Evolutionary conservation across 2,329 filamentous ascomycete genomes (phyloP), one percentile per base, ranked within the genome.

Genomic region (Fusarium algeriense): DNA sequence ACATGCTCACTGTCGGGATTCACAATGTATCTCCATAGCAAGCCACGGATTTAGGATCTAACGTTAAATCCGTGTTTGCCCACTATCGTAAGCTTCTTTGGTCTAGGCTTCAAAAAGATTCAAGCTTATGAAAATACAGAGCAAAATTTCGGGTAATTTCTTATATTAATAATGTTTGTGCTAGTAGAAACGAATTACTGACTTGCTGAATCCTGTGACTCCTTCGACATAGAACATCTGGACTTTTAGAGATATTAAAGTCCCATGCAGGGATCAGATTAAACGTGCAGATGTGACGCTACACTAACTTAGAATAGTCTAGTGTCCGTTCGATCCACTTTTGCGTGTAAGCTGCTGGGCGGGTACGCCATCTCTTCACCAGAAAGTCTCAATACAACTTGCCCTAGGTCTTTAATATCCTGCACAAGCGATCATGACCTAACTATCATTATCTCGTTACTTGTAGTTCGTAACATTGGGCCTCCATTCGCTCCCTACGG

Each of bases 41-140:
- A 26, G 37, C 19, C 9, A 26, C 62, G 62, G 62, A 65, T 34
- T 65, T 65, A 65, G 54, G n/a, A 44, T 35, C 23, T 34, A 52
- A 20, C 37, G 48, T 23, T 58, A 64, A 58, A 20, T 65, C 62
- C 37, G 49, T 32, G 13, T 26, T 54, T 38, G 3, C 19, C n/a
- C 15, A 57, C 23, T 13, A 15, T 58, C 19, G 15, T 34, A 17
- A 34, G n/a, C 28, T 5, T 17, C 37, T 26, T 14, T 45, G 14
- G n/a, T 12, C 10, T 26, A 11, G 15, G 15, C 14, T 8, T 26
- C 13, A 17, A 34, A n/a, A 11, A 9, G 10, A 26, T n/a, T 15
- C 1, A n/a, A n/a, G 5, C n/a, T 12, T 23, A 8, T n/a, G 15
- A n/a, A 9, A 37, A 11, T 14, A 1, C 17, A 14, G 15, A 35